Base-by-base conservation (phyloP, 345 rosid genomes). In the Brassica juncea region DNA sequence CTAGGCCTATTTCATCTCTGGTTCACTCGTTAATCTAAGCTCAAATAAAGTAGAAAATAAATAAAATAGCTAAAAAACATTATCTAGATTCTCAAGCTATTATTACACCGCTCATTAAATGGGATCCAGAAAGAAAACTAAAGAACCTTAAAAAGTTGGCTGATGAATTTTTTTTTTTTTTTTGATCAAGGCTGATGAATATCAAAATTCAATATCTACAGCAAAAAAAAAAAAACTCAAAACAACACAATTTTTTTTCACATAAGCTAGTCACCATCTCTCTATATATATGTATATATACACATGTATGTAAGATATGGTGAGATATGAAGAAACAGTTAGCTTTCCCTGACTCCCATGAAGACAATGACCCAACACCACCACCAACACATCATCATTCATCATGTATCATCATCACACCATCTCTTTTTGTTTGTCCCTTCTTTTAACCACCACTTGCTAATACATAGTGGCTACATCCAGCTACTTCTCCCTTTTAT, bases 321-420 rank as follows among this genome's bases (percentile, higher is more conserved):
- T 82, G 80, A 83, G 89, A 86, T 85, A 84, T 84, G 75, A 77
- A 72, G 88, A 84, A 86, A 78, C 90, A 86, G 87, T 88, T 87
- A 81, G 77, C 80, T 86, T 86, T 87, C 84, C 76, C 90, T 86
- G 81, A 89, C 82, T 87, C 87, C 87, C 91, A 90, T 75, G 87
- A 86, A 54, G 87, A 88, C 79, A 82, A 72, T 65, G 90, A 87
- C 92, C 80, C 85, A 72, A 81, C 91, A 77, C 73, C 85, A 78
- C 72, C 78, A 63, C 70, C 73, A 52, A 66, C 73, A 66, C 73
- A 47, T 81, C 68, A 70, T 79, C 72, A 21, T 71, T 35, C 68
- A 71, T 64, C 64, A 71, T 76, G 61, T 69, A 37, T 69, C 72
- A 47, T 80, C 65, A 69, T 76, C 72, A 28, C 68, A 8, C 80